Evolutionary conservation across 352 stramenopile species (phyloP).

Genomic region (Lagenidium giganteum): DNA sequence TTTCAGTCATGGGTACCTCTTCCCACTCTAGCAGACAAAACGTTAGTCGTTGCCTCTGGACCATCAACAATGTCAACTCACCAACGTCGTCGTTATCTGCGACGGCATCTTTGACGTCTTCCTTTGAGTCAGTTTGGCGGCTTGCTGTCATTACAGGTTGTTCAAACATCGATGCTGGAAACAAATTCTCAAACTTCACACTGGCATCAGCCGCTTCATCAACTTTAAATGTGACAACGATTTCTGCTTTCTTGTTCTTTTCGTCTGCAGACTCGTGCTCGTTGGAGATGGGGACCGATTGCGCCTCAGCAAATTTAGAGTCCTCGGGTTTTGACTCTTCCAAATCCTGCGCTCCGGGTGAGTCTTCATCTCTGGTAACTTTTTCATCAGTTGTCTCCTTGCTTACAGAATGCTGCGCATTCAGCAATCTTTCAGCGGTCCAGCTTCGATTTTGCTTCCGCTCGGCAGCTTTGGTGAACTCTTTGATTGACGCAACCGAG

Average conservation of each 20-base stretch:
- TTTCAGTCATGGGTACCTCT: constrained; percentile 9
- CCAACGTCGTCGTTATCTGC: constrained; percentile 28
- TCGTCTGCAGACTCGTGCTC: background rate
- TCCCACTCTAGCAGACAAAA: constrained; percentile 25
- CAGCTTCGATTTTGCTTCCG: constrained; percentile 18
- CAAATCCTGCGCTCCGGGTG: background rate
- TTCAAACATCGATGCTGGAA: constrained; percentile 27
- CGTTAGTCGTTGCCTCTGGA: too few relatives aligned
- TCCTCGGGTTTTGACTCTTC: background rate
- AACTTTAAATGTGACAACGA: constrained; percentile 42
- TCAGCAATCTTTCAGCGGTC: constrained; percentile 20
- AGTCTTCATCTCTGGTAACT: too few relatives aligned
- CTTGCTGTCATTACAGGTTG: background rate
- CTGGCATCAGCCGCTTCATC: constrained; percentile 25
- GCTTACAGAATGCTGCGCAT: too few relatives aligned
- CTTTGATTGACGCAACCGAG: constrained; percentile 17
- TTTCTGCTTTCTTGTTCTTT: constrained; percentile 1
- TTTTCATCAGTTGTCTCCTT: too few relatives aligned
- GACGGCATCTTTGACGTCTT: background rate
- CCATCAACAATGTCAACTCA: constrained; percentile 23
- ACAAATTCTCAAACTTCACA: constrained; percentile 23
- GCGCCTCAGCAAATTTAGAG: too few relatives aligned
- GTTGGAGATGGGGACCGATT: too few relatives aligned
- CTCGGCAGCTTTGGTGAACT: constrained; percentile 21
- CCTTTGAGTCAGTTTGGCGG: background rate